Evolutionary conservation across 257 asterid species (phyloP).

Genomic region (Petrea volubilis): DNA sequence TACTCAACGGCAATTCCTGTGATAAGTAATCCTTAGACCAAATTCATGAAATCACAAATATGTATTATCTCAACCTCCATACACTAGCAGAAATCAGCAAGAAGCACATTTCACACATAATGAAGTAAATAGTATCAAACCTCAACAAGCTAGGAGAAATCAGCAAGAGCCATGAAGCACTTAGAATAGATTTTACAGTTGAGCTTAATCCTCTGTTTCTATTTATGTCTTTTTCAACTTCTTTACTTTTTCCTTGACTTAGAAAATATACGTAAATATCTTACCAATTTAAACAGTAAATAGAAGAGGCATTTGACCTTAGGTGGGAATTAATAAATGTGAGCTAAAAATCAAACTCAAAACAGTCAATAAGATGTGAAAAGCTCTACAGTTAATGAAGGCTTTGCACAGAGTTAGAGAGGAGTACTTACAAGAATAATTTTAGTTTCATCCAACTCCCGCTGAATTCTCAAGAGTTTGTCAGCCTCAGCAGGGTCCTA

Average conservation of each 20-base stretch:
- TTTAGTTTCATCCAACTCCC: constrained; percentile 96
- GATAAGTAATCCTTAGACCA: not conserved
- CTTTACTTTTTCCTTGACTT: not conserved
- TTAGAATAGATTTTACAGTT: too few relatives aligned
- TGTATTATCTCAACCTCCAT: not conserved
- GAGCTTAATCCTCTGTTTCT: too few relatives aligned
- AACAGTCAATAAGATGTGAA: not conserved
- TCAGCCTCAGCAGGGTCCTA: constrained; percentile 99
- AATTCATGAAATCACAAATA: not conserved
- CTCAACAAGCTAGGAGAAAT: too few relatives aligned
- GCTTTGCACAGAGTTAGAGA: constrained; percentile 1
- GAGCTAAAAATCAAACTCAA: not conserved
- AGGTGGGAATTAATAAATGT: not conserved
- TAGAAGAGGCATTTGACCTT: not conserved
- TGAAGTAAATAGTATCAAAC: too few relatives aligned
- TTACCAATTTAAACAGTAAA: not conserved
- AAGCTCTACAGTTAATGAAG: not conserved
- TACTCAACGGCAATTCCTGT: not conserved
- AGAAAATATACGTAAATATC: not conserved
- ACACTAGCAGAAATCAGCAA: not conserved
- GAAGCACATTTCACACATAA: too few relatives aligned
- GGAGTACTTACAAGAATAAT: constrained; percentile 80
- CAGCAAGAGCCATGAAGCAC: too few relatives aligned
- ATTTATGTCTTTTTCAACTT: too few relatives aligned
- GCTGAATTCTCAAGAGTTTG: constrained; percentile 84